A percentile compares a stretch with the other conserved stretches of the same genome.
Conservation (phyloP, 2,329 filamentous ascomycete genomes). For the Aspergillus thermomutatus region DNA sequence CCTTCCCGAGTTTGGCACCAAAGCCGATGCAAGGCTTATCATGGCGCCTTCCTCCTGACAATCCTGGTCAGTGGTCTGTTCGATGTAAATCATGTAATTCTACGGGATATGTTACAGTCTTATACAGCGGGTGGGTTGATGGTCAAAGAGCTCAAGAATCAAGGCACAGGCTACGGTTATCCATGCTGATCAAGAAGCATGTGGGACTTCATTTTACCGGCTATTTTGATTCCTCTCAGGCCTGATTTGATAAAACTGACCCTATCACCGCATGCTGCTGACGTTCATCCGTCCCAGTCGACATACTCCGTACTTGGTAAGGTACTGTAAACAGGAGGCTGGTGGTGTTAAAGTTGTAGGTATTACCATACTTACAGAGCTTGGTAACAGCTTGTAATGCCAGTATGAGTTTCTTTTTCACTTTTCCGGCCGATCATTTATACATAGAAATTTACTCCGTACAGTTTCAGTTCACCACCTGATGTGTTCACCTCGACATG, state of each 20-base stretch:
- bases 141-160: not conserved
- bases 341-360: not conserved
- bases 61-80: constrained; percentile 4
- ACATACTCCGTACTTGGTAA: not conserved
- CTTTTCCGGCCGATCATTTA: constrained; percentile 6
- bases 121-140: not conserved
- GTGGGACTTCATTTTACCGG: not conserved
- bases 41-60: constrained; percentile 8
- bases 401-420: constrained; percentile 2
- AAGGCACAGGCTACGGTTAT: not conserved
- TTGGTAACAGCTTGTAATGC: not conserved
- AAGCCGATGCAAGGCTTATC: constrained; percentile 23
- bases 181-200: not conserved
- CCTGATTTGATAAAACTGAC: not conserved
- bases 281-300: not conserved
- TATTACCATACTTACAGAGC: not conserved
- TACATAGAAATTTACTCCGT: constrained; percentile 1
- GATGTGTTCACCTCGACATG: constrained; percentile 6
- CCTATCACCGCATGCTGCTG: not conserved
- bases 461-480: not conserved
- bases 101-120: constrained; percentile 1
- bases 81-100: not conserved
- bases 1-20: constrained; percentile 29
- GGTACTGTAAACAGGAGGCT: not conserved
- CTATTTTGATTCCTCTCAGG: not conserved